Percentiles rank a stretch among this genome's conserved stretches.
Conservation (phyloP, 441 rosid species). For the Gossypium lobatum region DNA sequence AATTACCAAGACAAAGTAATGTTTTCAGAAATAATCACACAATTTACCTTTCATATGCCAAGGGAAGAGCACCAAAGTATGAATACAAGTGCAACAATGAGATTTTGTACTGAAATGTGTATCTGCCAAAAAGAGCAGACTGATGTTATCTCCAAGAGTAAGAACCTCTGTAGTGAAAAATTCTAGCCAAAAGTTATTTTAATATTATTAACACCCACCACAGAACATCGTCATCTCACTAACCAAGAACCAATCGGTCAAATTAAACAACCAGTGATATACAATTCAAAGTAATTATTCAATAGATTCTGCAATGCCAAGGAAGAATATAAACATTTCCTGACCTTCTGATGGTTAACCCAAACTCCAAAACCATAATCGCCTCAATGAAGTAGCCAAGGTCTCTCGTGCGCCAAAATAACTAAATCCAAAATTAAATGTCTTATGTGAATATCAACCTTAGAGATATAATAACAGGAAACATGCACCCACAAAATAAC, state of each 20-base stretch:
- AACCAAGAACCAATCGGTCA: neutral
- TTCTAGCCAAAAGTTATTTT: slow-evolving; percentile 8
- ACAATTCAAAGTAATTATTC: neutral
- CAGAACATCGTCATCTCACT: neutral
- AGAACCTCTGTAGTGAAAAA: neutral
- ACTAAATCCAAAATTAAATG: slow-evolving; percentile 35
- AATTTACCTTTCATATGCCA: slow-evolving; percentile 81
- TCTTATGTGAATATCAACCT: neutral
- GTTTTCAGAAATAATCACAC: neutral
- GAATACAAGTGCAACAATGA: slow-evolving; percentile 86
- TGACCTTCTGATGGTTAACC: slow-evolving; percentile 77
- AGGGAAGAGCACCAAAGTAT: slow-evolving; percentile 62
- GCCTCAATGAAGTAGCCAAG: slow-evolving; percentile 85
- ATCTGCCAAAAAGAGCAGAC: slow-evolving; percentile 42
- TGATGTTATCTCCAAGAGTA: slow-evolving; percentile 9
- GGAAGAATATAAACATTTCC: slow-evolving; percentile 17
- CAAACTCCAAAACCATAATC: slow-evolving; percentile 88
- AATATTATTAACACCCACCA: neutral
- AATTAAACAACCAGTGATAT: neutral
- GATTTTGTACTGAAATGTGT: slow-evolving; percentile 86
- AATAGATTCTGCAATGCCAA: slow-evolving; percentile 9
- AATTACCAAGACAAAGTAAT: neutral
- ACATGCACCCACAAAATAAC: neutral
- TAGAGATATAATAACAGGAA: neutral
- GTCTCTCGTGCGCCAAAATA: slow-evolving; percentile 72